Conservation (phyloP, 768 basidiomycete genomes). For the Mycena floridula region DNA sequence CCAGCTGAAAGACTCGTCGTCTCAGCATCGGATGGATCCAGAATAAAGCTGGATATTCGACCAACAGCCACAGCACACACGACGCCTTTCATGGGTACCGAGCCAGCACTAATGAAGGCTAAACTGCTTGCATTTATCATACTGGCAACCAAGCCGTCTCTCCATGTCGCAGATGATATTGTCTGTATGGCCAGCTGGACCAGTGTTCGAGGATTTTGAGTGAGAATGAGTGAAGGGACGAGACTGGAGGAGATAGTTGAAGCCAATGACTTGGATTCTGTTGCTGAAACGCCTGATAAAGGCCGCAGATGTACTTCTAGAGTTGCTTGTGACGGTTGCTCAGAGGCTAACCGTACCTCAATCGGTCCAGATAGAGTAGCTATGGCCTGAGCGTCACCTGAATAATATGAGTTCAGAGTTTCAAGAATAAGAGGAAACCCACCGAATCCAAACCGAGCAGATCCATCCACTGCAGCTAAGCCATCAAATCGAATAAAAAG, state of each 20-base stretch:
- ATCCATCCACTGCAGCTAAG: constrained; percentile 71
- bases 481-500: constrained; percentile 36
- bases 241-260: constrained; percentile 50
- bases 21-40: constrained; percentile 49
- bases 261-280: constrained; percentile 57
- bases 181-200: constrained; percentile 76
- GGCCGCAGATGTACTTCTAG: constrained; percentile 74
- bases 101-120: constrained; percentile 63
- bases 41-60: constrained; percentile 29
- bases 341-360: constrained; percentile 61
- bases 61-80: constrained; percentile 63
- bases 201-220: constrained; percentile 63
- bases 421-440: constrained; percentile 11
- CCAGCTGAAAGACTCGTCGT: constrained; percentile 26
- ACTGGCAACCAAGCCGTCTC: constrained; percentile 48
- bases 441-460: constrained; percentile 68
- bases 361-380: constrained; percentile 80
- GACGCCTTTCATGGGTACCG: constrained; percentile 71
- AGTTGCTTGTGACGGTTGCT: constrained; percentile 66
- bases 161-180: constrained; percentile 27
- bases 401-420: constrained; percentile 5
- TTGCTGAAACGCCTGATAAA: constrained; percentile 60
- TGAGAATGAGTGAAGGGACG: constrained; percentile 57
- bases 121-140: constrained; percentile 67
- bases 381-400: constrained; percentile 39